These are phyloP conservation scores for Chlamydomonas schloesseri DNA, from an alignment of 139 green algal genomes.

Conservation along the genomic window DNA sequence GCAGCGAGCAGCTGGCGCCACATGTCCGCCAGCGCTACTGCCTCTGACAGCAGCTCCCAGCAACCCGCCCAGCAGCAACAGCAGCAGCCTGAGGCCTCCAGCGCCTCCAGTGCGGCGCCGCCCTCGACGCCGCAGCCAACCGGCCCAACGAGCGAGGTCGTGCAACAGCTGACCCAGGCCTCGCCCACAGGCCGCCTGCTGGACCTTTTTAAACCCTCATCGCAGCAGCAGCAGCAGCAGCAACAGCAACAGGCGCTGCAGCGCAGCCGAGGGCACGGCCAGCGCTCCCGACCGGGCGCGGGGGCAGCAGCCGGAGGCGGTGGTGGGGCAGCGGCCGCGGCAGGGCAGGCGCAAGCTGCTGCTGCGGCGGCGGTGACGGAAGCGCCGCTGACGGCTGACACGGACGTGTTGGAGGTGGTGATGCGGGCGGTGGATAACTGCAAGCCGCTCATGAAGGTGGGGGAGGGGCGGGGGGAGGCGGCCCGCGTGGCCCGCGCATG, in stretches of 20 bases:
- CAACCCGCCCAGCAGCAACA: not conserved
- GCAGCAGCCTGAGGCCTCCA: not conserved
- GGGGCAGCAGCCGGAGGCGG: not conserved
- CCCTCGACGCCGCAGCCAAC: no score
- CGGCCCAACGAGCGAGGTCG: not conserved
- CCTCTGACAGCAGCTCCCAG: not conserved
- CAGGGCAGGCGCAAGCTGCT: not conserved
- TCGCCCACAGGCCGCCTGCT: conserved; percentile 27
- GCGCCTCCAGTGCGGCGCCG: not conserved
- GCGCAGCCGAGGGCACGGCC: not conserved
- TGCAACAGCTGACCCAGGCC: conserved; percentile 2
- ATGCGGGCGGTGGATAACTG: conserved; percentile 52
- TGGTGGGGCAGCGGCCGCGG: no score
- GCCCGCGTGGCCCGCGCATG: no score
- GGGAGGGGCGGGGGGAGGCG: not conserved
- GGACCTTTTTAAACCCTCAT: conserved; percentile 7
- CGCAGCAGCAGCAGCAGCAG: no score
- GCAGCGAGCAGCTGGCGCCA: no score
- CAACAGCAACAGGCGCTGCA: not conserved
- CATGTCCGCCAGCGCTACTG: no score
- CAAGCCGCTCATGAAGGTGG: conserved; percentile 57
- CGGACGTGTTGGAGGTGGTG: conserved; percentile 16
- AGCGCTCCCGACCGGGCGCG: not conserved
- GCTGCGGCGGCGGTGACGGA: not conserved
- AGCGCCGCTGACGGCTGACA: not conserved